These are phyloP conservation scores for Backusella morwellensis DNA, from an alignment of 192 early-diverging fungal genomes.

Conservation along the genomic window DNA sequence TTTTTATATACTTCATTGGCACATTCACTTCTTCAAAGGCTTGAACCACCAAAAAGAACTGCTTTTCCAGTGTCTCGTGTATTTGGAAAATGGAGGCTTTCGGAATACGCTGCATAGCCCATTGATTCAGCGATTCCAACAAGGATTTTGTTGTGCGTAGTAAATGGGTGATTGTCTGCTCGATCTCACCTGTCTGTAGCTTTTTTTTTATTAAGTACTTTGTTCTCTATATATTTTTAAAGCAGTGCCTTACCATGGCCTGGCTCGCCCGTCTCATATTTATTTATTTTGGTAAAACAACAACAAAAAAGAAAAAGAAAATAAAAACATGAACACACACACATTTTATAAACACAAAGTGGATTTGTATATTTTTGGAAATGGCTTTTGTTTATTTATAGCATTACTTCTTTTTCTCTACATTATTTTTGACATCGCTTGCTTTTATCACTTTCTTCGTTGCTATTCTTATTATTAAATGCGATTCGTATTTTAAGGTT, in stretches of 20 bases:
- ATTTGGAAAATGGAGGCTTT: conserved; percentile 25
- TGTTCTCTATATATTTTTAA: neutral
- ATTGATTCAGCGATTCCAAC: conserved; percentile 30
- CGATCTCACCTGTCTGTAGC: conserved; percentile 29
- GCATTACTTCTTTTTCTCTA: no score
- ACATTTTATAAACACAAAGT: no score
- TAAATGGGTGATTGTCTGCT: conserved; percentile 31
- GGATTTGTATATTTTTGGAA: neutral
- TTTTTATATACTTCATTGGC: conserved; percentile 22
- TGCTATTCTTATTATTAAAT: no score
- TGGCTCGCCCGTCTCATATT: neutral
- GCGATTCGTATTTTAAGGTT: neutral
- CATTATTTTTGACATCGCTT: no score
- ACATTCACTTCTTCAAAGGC: conserved; percentile 30
- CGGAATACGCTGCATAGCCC: conserved; percentile 16
- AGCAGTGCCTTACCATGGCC: neutral
- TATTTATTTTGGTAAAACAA: neutral
- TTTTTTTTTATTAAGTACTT: neutral
- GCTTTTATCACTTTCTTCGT: no score
- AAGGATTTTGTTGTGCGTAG: conserved; percentile 27
- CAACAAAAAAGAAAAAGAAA: neutral
- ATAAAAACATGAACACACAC: neutral
- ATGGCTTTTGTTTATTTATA: neutral
- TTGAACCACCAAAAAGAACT: conserved; percentile 28
- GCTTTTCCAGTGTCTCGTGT: conserved; percentile 19